Conservation (phyloP, 192 early-diverging fungal genomes). For the Coemansia sp. region DNA sequence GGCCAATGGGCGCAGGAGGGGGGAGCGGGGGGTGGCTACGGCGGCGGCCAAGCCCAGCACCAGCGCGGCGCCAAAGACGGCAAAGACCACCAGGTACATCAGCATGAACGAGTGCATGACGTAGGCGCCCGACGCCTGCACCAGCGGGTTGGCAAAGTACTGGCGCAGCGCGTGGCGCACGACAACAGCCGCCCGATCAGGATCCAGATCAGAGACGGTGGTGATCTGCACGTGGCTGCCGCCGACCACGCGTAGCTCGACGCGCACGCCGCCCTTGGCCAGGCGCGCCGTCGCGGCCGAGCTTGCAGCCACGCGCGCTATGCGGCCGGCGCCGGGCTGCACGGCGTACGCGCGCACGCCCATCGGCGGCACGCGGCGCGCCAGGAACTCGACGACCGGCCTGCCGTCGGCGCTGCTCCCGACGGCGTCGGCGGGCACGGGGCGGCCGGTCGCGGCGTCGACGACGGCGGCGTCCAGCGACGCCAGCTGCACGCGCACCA, state of each 20-base stretch:
- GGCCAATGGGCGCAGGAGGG: too few relatives aligned
- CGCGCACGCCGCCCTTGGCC: slow-evolving; percentile 13
- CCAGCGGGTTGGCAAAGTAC: slow-evolving; percentile 45
- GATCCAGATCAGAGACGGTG: background rate
- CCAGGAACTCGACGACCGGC: slow-evolving; percentile 34
- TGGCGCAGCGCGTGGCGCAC: slow-evolving; percentile 35
- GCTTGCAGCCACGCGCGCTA: background rate
- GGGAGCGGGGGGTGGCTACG: too few relatives aligned
- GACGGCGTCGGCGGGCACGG: slow-evolving; percentile 1
- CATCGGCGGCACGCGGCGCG: slow-evolving; percentile 21
- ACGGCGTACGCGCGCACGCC: slow-evolving; percentile 28
- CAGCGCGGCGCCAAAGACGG: slow-evolving; percentile 26
- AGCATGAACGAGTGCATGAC: slow-evolving; percentile 56
- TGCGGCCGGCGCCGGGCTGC: background rate
- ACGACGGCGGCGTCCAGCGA: slow-evolving; percentile 17
- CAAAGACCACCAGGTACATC: slow-evolving; percentile 43
- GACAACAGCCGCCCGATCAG: too few relatives aligned
- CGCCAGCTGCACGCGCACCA: slow-evolving; percentile 32
- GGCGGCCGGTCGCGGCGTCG: slow-evolving; percentile 4
- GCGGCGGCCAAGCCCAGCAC: slow-evolving; percentile 2
- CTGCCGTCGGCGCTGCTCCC: background rate
- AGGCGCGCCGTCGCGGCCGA: slow-evolving; percentile 1
- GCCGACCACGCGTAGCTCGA: slow-evolving; percentile 7
- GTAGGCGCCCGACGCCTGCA: slow-evolving; percentile 53
- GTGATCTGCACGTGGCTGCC: slow-evolving; percentile 15